Conservation (phyloP, 2,329 filamentous ascomycete species). For the Penicillium sp. region DNA sequence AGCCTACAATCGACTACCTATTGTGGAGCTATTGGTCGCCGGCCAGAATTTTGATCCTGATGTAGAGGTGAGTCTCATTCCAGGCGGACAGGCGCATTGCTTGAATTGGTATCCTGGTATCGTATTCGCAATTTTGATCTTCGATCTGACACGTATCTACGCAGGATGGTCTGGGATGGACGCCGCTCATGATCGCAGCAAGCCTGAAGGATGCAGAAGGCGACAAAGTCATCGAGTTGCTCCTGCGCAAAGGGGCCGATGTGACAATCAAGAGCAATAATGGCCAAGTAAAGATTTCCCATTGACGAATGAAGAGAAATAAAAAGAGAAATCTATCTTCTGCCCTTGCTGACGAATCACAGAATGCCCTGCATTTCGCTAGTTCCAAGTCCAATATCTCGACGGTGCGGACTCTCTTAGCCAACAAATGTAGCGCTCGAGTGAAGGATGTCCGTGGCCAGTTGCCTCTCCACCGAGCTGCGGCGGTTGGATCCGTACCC, state of each 20-base stretch:
- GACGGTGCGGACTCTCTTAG: constrained; percentile 69
- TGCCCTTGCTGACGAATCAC: background rate
- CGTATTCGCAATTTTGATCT: too few species aligned
- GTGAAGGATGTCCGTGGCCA: constrained; percentile 84
- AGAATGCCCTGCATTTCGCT: constrained; percentile 87
- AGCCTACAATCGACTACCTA: constrained; percentile 71
- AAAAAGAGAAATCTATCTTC: too few species aligned
- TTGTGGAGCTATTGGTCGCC: constrained; percentile 66
- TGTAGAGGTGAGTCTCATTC: constrained; percentile 52
- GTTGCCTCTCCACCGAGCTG: constrained; percentile 82
- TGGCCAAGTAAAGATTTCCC: constrained; percentile 33
- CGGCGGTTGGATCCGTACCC: constrained; percentile 81
- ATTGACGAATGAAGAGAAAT: background rate
- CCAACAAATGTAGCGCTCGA: constrained; percentile 68
- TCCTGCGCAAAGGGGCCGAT: constrained; percentile 44
- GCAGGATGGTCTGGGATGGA: constrained; percentile 47
- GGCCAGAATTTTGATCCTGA: constrained; percentile 75
- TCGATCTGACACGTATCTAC: background rate
- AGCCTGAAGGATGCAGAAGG: constrained; percentile 43
- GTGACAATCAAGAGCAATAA: constrained; percentile 39
- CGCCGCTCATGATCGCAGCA: constrained; percentile 46
- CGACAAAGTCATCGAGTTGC: constrained; percentile 40
- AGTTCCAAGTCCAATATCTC: constrained; percentile 86
- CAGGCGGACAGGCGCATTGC: too few species aligned
- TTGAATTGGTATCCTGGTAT: too few species aligned